Evolutionary conservation across 148 eudicot species (phyloP).

Genomic region (Mesembryanthemum crystallinum): DNA sequence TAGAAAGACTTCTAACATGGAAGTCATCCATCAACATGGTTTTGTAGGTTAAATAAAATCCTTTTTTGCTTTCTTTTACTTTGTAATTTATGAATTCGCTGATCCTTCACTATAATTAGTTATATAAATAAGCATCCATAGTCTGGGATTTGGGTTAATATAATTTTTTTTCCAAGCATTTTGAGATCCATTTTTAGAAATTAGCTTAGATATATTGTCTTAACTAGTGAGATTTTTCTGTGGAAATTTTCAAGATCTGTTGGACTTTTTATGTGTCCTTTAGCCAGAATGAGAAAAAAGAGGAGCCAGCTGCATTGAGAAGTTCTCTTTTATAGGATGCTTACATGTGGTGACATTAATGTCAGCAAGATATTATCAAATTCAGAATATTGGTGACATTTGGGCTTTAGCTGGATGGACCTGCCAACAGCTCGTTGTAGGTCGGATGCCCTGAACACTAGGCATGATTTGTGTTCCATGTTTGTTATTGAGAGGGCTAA

Average conservation of each 20-base stretch:
- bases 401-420: neutral
- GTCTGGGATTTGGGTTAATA: neutral
- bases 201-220: neutral
- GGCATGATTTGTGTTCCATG: neutral
- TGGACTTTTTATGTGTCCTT: neutral
- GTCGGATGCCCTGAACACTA: neutral
- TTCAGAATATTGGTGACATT: neutral
- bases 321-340: neutral
- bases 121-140: neutral
- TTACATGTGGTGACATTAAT: neutral
- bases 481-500: neutral
- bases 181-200: neutral
- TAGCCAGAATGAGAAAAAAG: neutral
- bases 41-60: neutral
- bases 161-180: neutral
- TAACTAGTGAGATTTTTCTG: neutral
- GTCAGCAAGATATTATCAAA: neutral
- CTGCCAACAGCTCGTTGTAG: neutral
- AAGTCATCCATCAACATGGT: neutral
- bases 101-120: neutral
- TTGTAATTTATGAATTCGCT: neutral
- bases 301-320: too few species aligned
- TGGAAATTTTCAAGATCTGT: neutral
- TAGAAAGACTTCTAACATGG: too few species aligned
- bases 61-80: neutral